Percentiles rank a stretch among this genome's conserved stretches.
phyloP scores from a whole-genome alignment of 1,284 basidiomycete species.

The Cronartium quercuum region DNA sequence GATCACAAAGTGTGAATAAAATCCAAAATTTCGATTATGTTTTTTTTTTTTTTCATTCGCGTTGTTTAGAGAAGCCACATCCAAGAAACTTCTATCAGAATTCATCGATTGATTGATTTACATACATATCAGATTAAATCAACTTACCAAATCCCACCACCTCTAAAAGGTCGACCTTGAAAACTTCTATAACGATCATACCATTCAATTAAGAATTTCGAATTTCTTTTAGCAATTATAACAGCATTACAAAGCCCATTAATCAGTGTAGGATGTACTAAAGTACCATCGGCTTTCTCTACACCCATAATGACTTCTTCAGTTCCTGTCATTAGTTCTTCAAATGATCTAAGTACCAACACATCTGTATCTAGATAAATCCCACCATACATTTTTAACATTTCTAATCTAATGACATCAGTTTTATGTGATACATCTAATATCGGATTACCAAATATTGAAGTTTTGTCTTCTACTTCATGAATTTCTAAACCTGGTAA shows the following conservation, averaged over 20 bases:
- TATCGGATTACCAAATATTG: conserved; percentile 26
- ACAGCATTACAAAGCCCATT: conserved; percentile 35
- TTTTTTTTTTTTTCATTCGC: too few relatives aligned
- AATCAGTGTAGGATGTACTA: conserved; percentile 8
- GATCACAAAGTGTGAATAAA: too few relatives aligned
- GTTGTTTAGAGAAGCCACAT: too few relatives aligned
- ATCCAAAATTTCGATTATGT: too few relatives aligned
- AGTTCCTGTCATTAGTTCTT: conserved; percentile 17
- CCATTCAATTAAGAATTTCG: conserved; percentile 17
- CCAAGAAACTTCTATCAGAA: too few relatives aligned
- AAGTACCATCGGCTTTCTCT: conserved; percentile 33
- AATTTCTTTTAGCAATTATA: conserved; percentile 21
- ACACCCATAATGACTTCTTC: conserved; percentile 31
- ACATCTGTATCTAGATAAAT: conserved; percentile 35
- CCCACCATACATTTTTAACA: conserved; percentile 15
- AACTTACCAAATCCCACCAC: conserved; percentile 29
- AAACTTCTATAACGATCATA: conserved; percentile 32
- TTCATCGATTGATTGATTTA: too few relatives aligned
- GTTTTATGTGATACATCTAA: conserved; percentile 34
- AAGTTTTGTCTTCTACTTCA: conserved; percentile 13
- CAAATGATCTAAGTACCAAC: conserved; percentile 20
- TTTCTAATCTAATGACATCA: conserved; percentile 24
- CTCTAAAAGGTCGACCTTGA: conserved; percentile 24
- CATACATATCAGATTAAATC: neutral
- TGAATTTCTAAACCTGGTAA: conserved; percentile 21